phyloP scores from a whole-genome alignment of 2,329 filamentous ascomycete genomes.

The Neurospora sp. region DNA sequence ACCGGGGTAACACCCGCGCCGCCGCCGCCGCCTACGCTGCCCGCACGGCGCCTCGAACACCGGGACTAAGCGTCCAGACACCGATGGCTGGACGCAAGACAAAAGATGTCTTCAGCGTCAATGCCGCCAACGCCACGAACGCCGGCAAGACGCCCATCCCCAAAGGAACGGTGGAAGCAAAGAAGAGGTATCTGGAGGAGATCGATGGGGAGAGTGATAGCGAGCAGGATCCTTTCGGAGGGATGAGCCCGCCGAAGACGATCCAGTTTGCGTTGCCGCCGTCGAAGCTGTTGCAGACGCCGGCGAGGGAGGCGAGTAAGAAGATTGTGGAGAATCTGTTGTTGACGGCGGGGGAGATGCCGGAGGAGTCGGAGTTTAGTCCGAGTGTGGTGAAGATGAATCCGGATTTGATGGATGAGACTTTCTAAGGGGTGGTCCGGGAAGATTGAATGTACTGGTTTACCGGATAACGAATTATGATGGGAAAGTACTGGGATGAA shows the following conservation, averaged over 20 bases:
- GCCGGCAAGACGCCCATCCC: not conserved
- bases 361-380: conserved; percentile 48
- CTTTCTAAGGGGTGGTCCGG: conserved; percentile 28
- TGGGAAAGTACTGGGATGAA: too few species aligned
- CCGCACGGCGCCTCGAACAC: conserved; percentile 48
- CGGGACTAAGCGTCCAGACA: conserved; percentile 79
- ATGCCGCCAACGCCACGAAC: conserved; percentile 6
- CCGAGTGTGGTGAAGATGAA: conserved; percentile 58
- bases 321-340: conserved; percentile 74
- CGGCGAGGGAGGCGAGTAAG: conserved; percentile 70
- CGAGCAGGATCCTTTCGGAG: conserved; percentile 54
- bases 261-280: conserved; percentile 77
- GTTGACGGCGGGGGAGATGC: conserved; percentile 59
- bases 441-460: too few species aligned
- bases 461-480: too few species aligned
- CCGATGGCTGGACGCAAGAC: conserved; percentile 46
- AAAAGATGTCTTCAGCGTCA: conserved; percentile 33
- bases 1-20: conserved; percentile 30
- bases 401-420: conserved; percentile 50
- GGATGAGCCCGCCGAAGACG: conserved; percentile 86
- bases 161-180: conserved; percentile 15
- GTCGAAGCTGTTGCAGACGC: conserved; percentile 69
- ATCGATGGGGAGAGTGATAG: conserved; percentile 69
- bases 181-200: conserved; percentile 36
- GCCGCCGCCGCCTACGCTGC: conserved; percentile 20